Conservation (phyloP, 2,329 filamentous ascomycete genomes). For the Pestalotiopsis fici region DNA sequence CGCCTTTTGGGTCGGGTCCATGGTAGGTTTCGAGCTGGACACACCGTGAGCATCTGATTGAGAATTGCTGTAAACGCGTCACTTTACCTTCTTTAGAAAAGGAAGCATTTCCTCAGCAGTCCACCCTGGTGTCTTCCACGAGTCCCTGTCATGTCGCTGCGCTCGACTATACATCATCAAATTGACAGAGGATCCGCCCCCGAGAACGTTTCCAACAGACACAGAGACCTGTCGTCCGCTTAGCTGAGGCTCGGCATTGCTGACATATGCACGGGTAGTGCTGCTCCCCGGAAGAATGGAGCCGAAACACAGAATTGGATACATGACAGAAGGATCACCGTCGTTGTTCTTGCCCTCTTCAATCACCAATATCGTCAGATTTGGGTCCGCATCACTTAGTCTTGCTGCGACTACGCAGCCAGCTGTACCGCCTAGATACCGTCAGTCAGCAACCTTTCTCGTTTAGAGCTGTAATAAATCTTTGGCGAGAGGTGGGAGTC, state of each 20-base stretch:
- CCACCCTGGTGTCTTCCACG: conserved; percentile 28
- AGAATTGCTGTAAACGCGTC: fast-evolving
- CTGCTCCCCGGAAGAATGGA: conserved; percentile 11
- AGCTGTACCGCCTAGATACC: conserved; percentile 13
- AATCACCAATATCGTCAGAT: conserved; percentile 16
- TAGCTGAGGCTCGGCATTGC: not conserved
- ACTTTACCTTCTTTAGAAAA: conserved; percentile 35
- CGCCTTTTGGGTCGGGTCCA: conserved; percentile 39
- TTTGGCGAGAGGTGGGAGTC: not conserved
- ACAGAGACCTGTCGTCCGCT: conserved; percentile 12
- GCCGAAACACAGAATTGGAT: conserved; percentile 11
- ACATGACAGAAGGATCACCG: conserved; percentile 1
- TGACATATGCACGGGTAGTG: conserved; percentile 9
- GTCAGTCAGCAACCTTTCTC: not conserved
- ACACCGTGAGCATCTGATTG: no score
- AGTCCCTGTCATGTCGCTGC: conserved; percentile 29
- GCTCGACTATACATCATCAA: conserved; percentile 40
- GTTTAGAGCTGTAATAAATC: no score
- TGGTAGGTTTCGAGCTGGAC: conserved; percentile 56
- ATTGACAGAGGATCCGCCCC: conserved; percentile 54
- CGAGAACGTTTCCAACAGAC: conserved; percentile 41
- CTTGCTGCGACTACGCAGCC: conserved; percentile 20
- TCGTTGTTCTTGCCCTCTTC: conserved; percentile 16
- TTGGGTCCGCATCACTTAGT: conserved; percentile 18
- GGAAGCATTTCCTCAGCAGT: conserved; percentile 23